These are phyloP conservation scores for Cercospora zeina DNA, from an alignment of 2,329 filamentous ascomycete species.

Conservation along the genomic window DNA sequence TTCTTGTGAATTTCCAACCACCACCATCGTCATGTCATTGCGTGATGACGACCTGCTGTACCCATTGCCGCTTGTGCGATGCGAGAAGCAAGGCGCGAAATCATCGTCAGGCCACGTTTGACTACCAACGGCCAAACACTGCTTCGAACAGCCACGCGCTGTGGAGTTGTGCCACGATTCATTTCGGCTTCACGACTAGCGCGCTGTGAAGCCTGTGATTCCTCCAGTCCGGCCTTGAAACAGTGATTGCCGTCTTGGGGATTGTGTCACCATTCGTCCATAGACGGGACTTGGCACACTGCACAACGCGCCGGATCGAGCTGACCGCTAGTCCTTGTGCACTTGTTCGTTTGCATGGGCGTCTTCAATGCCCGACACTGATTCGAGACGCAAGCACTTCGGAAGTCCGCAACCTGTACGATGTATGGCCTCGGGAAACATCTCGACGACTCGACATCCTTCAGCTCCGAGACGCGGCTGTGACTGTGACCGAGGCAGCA, in stretches of 20 bases:
- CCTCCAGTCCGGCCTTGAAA: background rate
- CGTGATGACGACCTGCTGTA: background rate
- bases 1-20: too few species aligned
- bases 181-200: slow-evolving; percentile 14
- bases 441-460: too few species aligned
- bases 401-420: too few species aligned
- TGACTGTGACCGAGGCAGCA: too few species aligned
- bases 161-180: slow-evolving; percentile 11
- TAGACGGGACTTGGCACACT: background rate
- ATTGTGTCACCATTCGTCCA: background rate
- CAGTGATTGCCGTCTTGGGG: slow-evolving; percentile 6
- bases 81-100: slow-evolving; percentile 4
- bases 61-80: background rate
- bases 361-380: too few species aligned
- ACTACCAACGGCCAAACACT: background rate
- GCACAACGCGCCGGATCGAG: slow-evolving; percentile 1
- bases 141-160: background rate
- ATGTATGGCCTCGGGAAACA: too few species aligned
- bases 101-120: background rate
- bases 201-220: too few species aligned
- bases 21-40: background rate
- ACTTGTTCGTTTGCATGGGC: too few species aligned
- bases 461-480: too few species aligned
- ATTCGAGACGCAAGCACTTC: too few species aligned
- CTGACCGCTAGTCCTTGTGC: background rate